Evolutionary conservation across 2,329 filamentous ascomycete genomes (phyloP).

Genomic region (Hymenotorrendiella dingleyae): DNA sequence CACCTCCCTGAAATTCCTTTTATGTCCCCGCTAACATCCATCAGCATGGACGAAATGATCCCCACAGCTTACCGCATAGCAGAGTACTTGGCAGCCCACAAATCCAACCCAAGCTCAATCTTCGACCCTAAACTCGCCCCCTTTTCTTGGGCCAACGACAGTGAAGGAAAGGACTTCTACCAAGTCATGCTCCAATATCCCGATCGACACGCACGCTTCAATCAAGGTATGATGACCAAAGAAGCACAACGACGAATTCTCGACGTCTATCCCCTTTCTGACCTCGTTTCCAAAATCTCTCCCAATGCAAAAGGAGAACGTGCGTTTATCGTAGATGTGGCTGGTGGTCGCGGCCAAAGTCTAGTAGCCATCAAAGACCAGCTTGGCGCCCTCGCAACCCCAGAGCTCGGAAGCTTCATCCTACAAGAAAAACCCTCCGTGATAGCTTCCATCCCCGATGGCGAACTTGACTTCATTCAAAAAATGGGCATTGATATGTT

Average conservation of each 20-base stretch:
- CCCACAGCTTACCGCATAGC: too few species aligned
- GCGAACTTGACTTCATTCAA: constrained; percentile 3
- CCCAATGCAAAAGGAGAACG: constrained; percentile 1
- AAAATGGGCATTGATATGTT: constrained; percentile 11
- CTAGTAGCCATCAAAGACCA: constrained; percentile 17
- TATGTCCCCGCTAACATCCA: too few species aligned
- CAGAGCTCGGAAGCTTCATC: constrained; percentile 3
- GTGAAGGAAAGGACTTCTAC: constrained; percentile 23
- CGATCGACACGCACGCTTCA: constrained; percentile 22
- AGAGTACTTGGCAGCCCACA: constrained; percentile 17
- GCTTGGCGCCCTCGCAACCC: neutral
- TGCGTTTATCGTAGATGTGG: constrained; percentile 18
- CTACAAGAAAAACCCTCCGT: constrained; percentile 8
- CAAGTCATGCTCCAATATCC: constrained; percentile 23
- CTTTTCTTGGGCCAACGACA: constrained; percentile 19
- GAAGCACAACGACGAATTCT: constrained; percentile 6
- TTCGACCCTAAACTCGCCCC: constrained; percentile 13
- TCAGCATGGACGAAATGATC: too few species aligned
- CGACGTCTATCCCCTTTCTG: constrained; percentile 6
- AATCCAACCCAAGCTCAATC: constrained; percentile 1
- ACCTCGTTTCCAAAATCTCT: neutral
- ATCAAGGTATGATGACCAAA: constrained; percentile 13
- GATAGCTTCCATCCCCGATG: constrained; percentile 5
- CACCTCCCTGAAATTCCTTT: too few species aligned
- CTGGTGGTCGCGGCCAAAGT: constrained; percentile 20